Base-by-base conservation (phyloP, 2,329 filamentous ascomycete genomes). In the Calcarisporium arbuscula region DNA sequence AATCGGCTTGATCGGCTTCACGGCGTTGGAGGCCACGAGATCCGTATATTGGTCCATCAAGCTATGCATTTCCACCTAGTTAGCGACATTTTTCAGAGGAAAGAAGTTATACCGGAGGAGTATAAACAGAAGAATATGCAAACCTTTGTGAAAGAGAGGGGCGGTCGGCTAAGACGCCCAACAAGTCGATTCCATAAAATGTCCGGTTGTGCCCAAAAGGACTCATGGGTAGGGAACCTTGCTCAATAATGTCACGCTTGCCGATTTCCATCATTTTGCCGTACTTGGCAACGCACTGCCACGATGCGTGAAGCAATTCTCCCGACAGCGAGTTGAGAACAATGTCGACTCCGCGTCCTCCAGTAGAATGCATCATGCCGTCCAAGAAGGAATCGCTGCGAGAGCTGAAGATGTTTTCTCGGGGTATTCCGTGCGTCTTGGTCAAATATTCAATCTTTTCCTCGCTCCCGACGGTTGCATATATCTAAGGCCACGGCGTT, bases 211-310 rank as follows among this genome's bases (percentile, higher is more conserved):
- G 36, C 1, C 53, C 45, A 23, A 74, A 73, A 0, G 54, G 51
- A 1, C 52, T 36, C 67, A 74, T 68, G 4, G 60, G 56, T 2
- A 74, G 53, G 4, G 50, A 45, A 4, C 52, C 59, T 7, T 58
- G 54, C 2, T 57, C 56, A 2, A 47, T 12, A 8, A 61, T 40
- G 30, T 62, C 58, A 11, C 48, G 46, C 28, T 56, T 57, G 3
- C 56, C 57, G 14, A 64, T 51, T 33, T 64, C 61, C 0, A 64
- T 21, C 35, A 64, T 53, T 1, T 31, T 46, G 2, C 61, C 61
- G 20, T 45, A 54, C 12, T 44, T n/a, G 3, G 60, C 55, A 4
- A 65, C 46, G 34, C 56, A 61, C 8, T 49, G 28, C 56, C 54
- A 62, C 0, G 58, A 51, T 0, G 54, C 50, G 5, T 52, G 48